A percentile compares a stretch with the other conserved stretches of the same genome.
phyloP scores from a whole-genome alignment of 345 rosid genomes.

The Syzygium grande region DNA sequence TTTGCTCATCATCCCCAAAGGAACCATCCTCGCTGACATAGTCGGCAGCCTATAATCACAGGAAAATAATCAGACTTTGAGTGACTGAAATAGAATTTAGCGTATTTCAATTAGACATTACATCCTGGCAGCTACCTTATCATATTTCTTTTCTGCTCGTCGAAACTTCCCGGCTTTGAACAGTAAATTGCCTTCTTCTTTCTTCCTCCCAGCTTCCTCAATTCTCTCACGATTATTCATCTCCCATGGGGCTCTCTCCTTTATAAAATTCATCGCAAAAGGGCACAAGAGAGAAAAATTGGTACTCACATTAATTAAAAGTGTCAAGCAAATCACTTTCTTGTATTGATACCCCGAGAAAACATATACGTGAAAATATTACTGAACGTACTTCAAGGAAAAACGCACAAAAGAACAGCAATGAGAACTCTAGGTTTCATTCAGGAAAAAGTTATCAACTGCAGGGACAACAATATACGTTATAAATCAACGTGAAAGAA shows the following conservation, averaged over 20 bases:
- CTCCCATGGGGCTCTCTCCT: slow-evolving; percentile 14
- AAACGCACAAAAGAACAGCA: background rate
- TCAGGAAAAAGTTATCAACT: background rate
- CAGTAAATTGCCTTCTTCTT: slow-evolving; percentile 13
- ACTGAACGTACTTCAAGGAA: background rate
- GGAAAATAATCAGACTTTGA: background rate
- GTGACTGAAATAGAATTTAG: background rate
- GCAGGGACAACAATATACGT: background rate
- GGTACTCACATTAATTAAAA: background rate
- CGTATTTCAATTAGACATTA: background rate
- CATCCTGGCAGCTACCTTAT: background rate
- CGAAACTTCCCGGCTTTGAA: slow-evolving; percentile 6
- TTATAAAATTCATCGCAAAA: background rate
- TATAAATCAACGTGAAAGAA: background rate
- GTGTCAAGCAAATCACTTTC: background rate
- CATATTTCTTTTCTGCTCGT: slow-evolving; percentile 11
- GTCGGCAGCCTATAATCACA: slow-evolving; percentile 6
- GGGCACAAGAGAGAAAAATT: background rate
- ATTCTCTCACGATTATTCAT: slow-evolving; percentile 9
- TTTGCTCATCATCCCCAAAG: slow-evolving; percentile 13
- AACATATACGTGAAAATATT: background rate
- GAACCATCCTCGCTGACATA: slow-evolving; percentile 4
- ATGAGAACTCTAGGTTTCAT: background rate
- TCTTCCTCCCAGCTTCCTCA: slow-evolving; percentile 12
- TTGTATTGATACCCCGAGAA: background rate